Base-by-base conservation (phyloP, 495 filamentous ascomycete genomes). In the Letharia columbiana region DNA sequence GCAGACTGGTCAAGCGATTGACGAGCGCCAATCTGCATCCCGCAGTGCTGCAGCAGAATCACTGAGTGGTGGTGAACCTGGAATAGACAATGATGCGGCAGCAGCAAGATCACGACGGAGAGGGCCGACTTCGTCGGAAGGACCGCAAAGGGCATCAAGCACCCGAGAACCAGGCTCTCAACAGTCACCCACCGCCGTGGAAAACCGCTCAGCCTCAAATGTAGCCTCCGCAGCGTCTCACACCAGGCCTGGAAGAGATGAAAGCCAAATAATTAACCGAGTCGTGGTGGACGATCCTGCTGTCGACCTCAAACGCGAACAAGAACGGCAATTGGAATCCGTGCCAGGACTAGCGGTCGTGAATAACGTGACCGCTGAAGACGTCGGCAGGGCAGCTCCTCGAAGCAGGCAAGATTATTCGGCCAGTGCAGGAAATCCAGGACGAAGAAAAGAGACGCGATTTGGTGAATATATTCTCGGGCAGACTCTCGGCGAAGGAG, bases 401-500 rank as follows among this genome's bases (percentile, higher is more conserved):
- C 83, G 87, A 63, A 92, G 88, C 70, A 84, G 91, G 41, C 91
- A 96, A 69, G 91, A 96, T 71, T 89, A 92, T 76, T 80, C 81
- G 18, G 79, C 77, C 13, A 77, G 79, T 15, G 52, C 71, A 57
- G 62, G 60, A 39, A 75, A 76, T 40, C 72, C 75, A 12, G 67
- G 76, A 35, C 77, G 78, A 62, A 80, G 79, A 64, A 98, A 95
- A 77, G 90, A 91, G 66, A 91, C 87, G 31, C 89, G 87, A 18
- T 98, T 98, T 73, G 95, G 94, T 47, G 90, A 96, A 37, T 99
- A 96, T 73, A 91, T 94, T 65, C 81, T 99, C 12, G 94, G 94
- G 7, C 91, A 96, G 71, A 97, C 93, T n/a, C 87, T 99, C 39
- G 94, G 94, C 60, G 94, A 98, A 79, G 94, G 94, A 42, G 94